These are phyloP conservation scores for Prosopis cineraria DNA, from an alignment of 306 rosid genomes.

Conservation along the genomic window DNA sequence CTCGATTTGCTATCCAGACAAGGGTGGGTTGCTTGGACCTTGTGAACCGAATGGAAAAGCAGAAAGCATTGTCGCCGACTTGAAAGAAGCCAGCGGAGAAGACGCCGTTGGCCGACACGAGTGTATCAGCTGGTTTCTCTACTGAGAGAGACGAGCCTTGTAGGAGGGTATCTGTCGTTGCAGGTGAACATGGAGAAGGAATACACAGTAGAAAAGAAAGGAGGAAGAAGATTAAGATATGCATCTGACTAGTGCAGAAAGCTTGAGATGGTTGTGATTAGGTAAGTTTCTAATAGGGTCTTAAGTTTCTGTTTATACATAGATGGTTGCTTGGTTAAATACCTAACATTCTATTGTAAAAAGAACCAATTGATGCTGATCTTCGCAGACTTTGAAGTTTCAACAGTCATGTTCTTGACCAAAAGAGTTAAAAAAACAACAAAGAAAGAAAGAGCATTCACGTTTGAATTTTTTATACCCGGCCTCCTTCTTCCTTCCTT, in stretches of 20 bases:
- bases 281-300: background rate
- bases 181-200: slow-evolving; percentile 25
- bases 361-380: background rate
- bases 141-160: slow-evolving; percentile 31
- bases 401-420: background rate
- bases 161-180: slow-evolving; percentile 34
- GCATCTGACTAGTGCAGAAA: slow-evolving; percentile 16
- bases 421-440: too few relatives aligned
- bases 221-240: slow-evolving; percentile 12
- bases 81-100: slow-evolving; percentile 35
- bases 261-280: background rate
- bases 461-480: background rate
- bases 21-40: slow-evolving; percentile 30
- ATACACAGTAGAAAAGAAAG: slow-evolving; percentile 24
- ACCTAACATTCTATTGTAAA: background rate
- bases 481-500: background rate
- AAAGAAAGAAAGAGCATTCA: too few relatives aligned
- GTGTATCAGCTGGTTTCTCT: slow-evolving; percentile 21
- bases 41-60: slow-evolving; percentile 13
- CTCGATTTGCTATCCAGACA: slow-evolving; percentile 56
- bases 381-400: background rate
- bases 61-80: slow-evolving; percentile 18
- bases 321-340: background rate
- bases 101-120: slow-evolving; percentile 16
- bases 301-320: background rate